phyloP scores from a whole-genome alignment of 2,329 filamentous ascomycete species.

The Sporothrix phasma region DNA sequence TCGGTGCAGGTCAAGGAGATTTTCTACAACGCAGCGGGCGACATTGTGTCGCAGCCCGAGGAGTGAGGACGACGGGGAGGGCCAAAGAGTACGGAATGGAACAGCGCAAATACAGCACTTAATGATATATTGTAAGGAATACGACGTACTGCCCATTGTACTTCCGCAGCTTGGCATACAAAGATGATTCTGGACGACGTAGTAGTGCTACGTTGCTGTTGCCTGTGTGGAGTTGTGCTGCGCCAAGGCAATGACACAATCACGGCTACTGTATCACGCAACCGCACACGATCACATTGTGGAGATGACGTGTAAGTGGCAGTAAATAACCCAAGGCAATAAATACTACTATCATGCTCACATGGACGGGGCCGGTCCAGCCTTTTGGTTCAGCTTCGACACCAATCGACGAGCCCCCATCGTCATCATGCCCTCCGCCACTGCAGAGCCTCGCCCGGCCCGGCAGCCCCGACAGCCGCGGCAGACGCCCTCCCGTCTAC shows the following conservation, averaged over 20 bases:
- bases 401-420: background rate
- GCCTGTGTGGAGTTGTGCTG: background rate
- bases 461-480: too few relatives aligned
- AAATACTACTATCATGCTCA: background rate
- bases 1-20: conserved; percentile 68
- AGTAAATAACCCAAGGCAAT: background rate
- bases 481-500: too few relatives aligned
- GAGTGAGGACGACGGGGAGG: background rate
- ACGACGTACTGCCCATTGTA: background rate
- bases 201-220: background rate
- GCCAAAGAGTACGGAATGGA: background rate
- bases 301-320: background rate
- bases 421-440: background rate
- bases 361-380: background rate
- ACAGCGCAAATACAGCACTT: background rate
- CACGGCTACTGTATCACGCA: conserved; percentile 3
- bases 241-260: conserved; percentile 1
- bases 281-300: background rate
- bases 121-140: too few relatives aligned
- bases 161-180: background rate
- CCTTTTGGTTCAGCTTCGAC: background rate
- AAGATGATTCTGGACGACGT: too few relatives aligned
- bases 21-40: conserved; percentile 57
- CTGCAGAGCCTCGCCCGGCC: too few relatives aligned
- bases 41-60: conserved; percentile 37